phyloP scores from a whole-genome alignment of 2,329 filamentous ascomycete species.

The Anthostomella pinea region DNA sequence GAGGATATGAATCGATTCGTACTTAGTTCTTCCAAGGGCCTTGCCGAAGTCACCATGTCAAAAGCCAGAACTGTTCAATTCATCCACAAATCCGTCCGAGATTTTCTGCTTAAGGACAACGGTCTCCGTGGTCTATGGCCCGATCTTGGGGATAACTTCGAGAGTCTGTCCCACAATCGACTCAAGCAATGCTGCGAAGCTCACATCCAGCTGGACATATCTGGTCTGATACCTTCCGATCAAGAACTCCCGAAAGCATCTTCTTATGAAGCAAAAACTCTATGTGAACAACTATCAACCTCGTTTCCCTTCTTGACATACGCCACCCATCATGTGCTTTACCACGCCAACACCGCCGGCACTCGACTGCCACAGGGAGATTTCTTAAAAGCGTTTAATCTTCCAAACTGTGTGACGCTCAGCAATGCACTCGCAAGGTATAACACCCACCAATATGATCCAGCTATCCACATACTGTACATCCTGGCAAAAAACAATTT shows the following conservation, averaged over 20 bases:
- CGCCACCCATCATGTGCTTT: slow-evolving; percentile 3
- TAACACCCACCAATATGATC: too few species aligned
- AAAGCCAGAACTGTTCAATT: slow-evolving; percentile 43
- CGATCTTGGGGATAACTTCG: slow-evolving; percentile 36
- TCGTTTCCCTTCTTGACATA: slow-evolving; percentile 12
- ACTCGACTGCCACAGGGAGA: too few species aligned
- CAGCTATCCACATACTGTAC: too few species aligned
- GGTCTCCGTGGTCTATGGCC: slow-evolving; percentile 31
- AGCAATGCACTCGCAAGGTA: too few species aligned
- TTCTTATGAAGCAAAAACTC: not conserved
- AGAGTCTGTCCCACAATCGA: slow-evolving; percentile 40
- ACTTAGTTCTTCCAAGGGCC: slow-evolving; percentile 45
- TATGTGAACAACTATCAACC: not conserved
- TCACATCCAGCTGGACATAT: too few species aligned
- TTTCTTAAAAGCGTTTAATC: too few species aligned
- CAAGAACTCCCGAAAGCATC: not conserved
- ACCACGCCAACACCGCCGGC: slow-evolving; percentile 13
- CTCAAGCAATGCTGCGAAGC: too few species aligned
- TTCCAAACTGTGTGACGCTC: too few species aligned
- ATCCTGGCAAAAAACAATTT: too few species aligned
- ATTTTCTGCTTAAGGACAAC: slow-evolving; percentile 40
- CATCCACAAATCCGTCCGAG: slow-evolving; percentile 49
- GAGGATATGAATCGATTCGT: slow-evolving; percentile 38
- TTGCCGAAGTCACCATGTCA: slow-evolving; percentile 40
- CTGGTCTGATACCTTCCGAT: not conserved